phyloP scores from a whole-genome alignment of 108 stramenopile species.

The Mediolabrus comicus region DNA sequence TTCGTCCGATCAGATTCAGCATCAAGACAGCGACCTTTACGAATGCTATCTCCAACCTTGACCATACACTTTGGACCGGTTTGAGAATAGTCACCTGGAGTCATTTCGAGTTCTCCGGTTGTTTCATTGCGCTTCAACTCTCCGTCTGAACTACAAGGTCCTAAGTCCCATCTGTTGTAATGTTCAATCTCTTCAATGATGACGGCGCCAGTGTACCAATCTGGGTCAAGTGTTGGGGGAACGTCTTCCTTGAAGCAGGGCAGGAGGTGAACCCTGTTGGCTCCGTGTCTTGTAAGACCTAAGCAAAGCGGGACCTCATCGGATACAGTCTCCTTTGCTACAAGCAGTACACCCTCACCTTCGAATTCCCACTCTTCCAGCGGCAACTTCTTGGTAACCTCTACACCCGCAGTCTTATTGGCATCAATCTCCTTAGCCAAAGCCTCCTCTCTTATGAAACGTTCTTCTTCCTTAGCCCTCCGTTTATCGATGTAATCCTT shows the following conservation, averaged over 20 bases:
- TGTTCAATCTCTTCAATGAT: conserved; percentile 73
- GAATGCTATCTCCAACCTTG: conserved; percentile 70
- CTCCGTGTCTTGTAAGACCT: conserved; percentile 52
- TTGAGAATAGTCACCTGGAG: conserved; percentile 58
- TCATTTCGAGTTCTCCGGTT: conserved; percentile 58
- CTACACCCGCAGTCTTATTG: conserved; percentile 18
- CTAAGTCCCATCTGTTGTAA: conserved; percentile 82
- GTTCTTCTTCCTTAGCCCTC: conserved; percentile 50
- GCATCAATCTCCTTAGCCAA: conserved; percentile 23
- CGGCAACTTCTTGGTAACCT: conserved; percentile 15
- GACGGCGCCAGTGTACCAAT: conserved; percentile 86
- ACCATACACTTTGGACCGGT: conserved; percentile 81
- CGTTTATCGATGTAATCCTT: conserved; percentile 77
- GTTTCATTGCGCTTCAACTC: conserved; percentile 60
- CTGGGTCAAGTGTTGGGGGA: conserved; percentile 55
- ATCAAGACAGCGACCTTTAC: conserved; percentile 80
- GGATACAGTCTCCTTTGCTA: conserved; percentile 74
- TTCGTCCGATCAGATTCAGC: conserved; percentile 58
- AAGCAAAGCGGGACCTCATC: conserved; percentile 69
- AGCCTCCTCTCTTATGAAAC: conserved; percentile 34
- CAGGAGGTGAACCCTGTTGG: conserved; percentile 54
- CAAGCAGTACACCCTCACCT: conserved; percentile 83
- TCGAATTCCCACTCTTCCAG: conserved; percentile 59
- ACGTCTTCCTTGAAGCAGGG: conserved; percentile 83
- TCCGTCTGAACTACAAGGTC: conserved; percentile 85